Percentiles rank a stretch among this genome's conserved stretches.
Conservation (phyloP, 805 yeast genomes). For the Clavispora santaluciae region DNA sequence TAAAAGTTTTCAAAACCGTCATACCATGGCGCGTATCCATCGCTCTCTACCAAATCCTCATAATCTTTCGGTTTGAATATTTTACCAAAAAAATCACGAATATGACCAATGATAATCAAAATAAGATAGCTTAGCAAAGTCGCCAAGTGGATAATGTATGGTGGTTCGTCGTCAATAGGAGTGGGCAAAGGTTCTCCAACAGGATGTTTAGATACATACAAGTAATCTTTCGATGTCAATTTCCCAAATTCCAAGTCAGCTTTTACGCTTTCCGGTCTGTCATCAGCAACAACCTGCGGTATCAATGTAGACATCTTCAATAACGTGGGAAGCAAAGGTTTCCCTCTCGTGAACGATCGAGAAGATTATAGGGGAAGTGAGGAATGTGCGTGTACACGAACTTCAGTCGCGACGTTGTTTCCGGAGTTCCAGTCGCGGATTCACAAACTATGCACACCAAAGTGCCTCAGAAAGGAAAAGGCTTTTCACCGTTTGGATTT, state of each 20-base stretch:
- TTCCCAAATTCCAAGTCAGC: slow-evolving; percentile 70
- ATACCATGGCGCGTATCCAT: slow-evolving; percentile 95
- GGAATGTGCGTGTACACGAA: not conserved
- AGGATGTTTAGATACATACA: slow-evolving; percentile 58
- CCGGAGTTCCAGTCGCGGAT: no score
- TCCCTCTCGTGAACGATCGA: not conserved
- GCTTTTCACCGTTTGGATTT: no score
- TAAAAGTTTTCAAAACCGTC: slow-evolving; percentile 92
- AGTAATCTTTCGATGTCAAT: slow-evolving; percentile 57
- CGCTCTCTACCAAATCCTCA: slow-evolving; percentile 61
- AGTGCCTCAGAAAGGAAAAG: no score
- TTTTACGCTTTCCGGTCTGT: slow-evolving; percentile 25
- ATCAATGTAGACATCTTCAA: slow-evolving; percentile 18
- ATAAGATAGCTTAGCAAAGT: slow-evolving; percentile 85
- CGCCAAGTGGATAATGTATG: slow-evolving; percentile 68
- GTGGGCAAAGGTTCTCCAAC: slow-evolving; percentile 53
- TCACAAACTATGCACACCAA: not conserved
- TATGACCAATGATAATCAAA: slow-evolving; percentile 82
- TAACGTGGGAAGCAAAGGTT: not conserved
- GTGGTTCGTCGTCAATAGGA: slow-evolving; percentile 81
- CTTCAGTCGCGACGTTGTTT: not conserved
- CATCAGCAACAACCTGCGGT: slow-evolving; percentile 38
- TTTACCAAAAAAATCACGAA: slow-evolving; percentile 83
- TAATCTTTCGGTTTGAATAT: slow-evolving; percentile 63
- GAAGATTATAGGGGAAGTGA: not conserved